Evolutionary conservation across 2,329 filamentous ascomycete genomes (phyloP).

Genomic region (Xylogone sp.): DNA sequence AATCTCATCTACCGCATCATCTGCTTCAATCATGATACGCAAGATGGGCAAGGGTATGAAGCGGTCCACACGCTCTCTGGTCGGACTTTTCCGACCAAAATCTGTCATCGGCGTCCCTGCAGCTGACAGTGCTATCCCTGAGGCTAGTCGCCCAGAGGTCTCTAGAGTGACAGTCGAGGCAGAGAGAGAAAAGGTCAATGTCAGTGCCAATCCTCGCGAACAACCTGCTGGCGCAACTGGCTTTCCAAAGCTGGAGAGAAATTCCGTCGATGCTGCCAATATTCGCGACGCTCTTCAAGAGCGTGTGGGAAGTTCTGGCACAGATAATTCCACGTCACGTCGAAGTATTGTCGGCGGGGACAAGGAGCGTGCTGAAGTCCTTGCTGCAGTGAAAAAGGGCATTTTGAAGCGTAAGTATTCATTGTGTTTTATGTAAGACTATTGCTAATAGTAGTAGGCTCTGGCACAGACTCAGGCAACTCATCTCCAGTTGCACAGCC

Average conservation of each 20-base stretch:
- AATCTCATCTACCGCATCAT: constrained; percentile 85
- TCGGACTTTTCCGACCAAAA: constrained; percentile 92
- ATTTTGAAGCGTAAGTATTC: constrained; percentile 80
- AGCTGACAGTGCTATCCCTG: constrained; percentile 61
- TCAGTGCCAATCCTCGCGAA: constrained; percentile 65
- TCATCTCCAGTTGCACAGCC: constrained; percentile 66
- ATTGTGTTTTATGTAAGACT: not conserved
- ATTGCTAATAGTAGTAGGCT: constrained; percentile 29
- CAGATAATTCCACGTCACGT: constrained; percentile 60
- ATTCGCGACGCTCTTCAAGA: constrained; percentile 40
- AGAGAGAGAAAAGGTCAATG: constrained; percentile 76
- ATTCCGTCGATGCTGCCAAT: constrained; percentile 67
- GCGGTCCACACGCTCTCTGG: constrained; percentile 84
- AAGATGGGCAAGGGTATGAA: constrained; percentile 99
- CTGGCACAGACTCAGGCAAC: constrained; percentile 53
- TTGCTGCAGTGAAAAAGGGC: constrained; percentile 90
- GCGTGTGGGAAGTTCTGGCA: constrained; percentile 51
- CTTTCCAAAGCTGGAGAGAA: constrained; percentile 80
- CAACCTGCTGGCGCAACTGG: constrained; percentile 70
- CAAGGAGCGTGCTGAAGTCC: constrained; percentile 82
- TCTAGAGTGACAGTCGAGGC: constrained; percentile 96
- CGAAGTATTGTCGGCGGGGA: constrained; percentile 92
- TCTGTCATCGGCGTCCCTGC: constrained; percentile 77
- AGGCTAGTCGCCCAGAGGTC: constrained; percentile 76
- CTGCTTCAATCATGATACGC: constrained; percentile 87